phyloP scores from a whole-genome alignment of 441 rosid genomes.

The Adansonia gregorii region DNA sequence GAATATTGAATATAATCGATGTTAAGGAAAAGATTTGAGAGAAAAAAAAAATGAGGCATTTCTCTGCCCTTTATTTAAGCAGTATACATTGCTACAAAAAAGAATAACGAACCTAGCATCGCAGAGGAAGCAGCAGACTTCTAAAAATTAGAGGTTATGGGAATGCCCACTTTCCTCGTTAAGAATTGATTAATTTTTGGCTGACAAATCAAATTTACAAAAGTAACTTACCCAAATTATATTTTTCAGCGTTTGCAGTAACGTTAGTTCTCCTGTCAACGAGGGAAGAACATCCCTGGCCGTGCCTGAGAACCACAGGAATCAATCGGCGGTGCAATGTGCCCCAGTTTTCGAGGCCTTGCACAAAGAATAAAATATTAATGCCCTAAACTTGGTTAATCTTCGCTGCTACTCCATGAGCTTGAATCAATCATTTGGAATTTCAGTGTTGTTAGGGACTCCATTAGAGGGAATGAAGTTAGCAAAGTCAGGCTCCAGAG shows the following conservation, averaged over 20 bases:
- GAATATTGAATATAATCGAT: background rate
- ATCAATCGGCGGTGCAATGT: conserved; percentile 47
- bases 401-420: conserved; percentile 45
- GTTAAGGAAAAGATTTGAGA: background rate
- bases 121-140: conserved; percentile 49
- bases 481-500: conserved; percentile 56
- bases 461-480: conserved; percentile 53
- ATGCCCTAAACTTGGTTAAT: conserved; percentile 56
- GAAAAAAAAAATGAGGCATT: conserved; percentile 22
- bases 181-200: conserved; percentile 29
- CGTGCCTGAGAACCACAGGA: conserved; percentile 58
- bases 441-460: conserved; percentile 58
- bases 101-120: conserved; percentile 51
- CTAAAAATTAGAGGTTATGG: conserved; percentile 32
- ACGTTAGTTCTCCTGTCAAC: conserved; percentile 52
- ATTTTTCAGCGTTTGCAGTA: conserved; percentile 44
- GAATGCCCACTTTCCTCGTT: conserved; percentile 35
- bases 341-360: conserved; percentile 43
- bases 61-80: conserved; percentile 42
- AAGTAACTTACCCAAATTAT: conserved; percentile 39
- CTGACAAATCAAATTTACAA: conserved; percentile 44
- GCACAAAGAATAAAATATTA: conserved; percentile 67
- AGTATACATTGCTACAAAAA: conserved; percentile 47
- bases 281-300: conserved; percentile 44
- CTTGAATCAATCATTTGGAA: conserved; percentile 40